These are phyloP conservation scores for Dendrocalamus sinicus DNA, from an alignment of 176 grass and related monocot species.

Conservation along the genomic window DNA sequence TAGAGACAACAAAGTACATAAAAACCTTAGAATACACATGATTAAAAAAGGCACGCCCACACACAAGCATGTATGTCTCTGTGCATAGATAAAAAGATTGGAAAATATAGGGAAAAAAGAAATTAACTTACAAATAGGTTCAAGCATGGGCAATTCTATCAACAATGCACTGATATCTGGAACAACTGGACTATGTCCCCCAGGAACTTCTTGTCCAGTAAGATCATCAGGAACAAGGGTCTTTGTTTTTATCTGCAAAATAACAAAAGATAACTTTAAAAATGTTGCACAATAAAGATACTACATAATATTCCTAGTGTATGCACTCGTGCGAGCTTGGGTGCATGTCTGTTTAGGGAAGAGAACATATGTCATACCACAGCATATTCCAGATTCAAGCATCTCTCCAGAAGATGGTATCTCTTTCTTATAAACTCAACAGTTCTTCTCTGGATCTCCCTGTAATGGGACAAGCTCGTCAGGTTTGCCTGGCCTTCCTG, in stretches of 20 bases:
- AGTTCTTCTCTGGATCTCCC: conserved; percentile 83
- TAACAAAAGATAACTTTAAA: neutral
- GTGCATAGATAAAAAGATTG: neutral
- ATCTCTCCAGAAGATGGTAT: conserved; percentile 92
- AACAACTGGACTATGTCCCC: conserved; percentile 43
- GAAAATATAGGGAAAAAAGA: neutral
- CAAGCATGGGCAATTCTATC: conserved; percentile 69
- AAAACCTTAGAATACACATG: conserved; percentile 20
- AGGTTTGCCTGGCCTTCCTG: conserved; percentile 52
- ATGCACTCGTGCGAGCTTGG: neutral
- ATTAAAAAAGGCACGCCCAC: neutral
- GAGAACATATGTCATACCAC: conserved; percentile 58
- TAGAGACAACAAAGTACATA: conserved; percentile 1
- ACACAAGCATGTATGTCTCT: neutral
- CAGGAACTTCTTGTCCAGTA: conserved; percentile 58
- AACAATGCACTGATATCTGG: conserved; percentile 61
- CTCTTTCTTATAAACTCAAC: conserved; percentile 95
- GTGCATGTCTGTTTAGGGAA: conserved; percentile 22
- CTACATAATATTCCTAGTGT: conserved; percentile 10
- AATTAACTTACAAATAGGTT: conserved; percentile 74
- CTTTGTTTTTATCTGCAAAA: conserved; percentile 64
- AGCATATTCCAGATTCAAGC: conserved; percentile 86
- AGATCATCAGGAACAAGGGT: conserved; percentile 75
- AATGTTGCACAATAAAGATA: conserved; percentile 14
- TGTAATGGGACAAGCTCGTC: conserved; percentile 63